These are phyloP conservation scores for Trichothecium sympodiale DNA, from an alignment of 2,329 filamentous ascomycete genomes.

Conservation along the genomic window DNA sequence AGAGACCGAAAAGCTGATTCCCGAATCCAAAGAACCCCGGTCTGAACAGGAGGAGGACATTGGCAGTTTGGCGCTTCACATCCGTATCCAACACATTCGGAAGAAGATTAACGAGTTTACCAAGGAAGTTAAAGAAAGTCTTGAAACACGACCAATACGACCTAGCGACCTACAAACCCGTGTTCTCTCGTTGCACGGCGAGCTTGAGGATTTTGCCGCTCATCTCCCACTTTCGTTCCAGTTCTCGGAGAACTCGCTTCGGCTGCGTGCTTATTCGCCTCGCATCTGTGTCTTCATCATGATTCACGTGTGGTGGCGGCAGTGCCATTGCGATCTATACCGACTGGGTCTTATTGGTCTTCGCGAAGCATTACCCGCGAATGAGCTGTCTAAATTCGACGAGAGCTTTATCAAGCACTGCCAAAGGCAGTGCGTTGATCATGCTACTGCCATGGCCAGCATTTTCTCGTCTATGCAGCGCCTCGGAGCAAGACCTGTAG, in stretches of 20 bases:
- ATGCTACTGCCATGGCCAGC: conserved; percentile 42
- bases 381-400: conserved; percentile 32
- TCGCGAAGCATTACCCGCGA: conserved; percentile 36
- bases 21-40: conserved; percentile 30
- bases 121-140: conserved; percentile 32
- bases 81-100: conserved; percentile 44
- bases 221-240: conserved; percentile 44
- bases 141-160: conserved; percentile 24
- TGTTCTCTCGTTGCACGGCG: conserved; percentile 34
- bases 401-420: conserved; percentile 37
- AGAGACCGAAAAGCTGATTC: conserved; percentile 38
- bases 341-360: conserved; percentile 40
- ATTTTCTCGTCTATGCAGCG: conserved; percentile 42
- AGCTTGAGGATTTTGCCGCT: conserved; percentile 40
- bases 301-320: conserved; percentile 50
- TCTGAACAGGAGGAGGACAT: conserved; percentile 34
- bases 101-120: conserved; percentile 43
- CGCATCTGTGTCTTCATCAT: conserved; percentile 47
- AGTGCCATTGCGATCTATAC: conserved; percentile 47
- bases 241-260: conserved; percentile 45
- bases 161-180: conserved; percentile 29
- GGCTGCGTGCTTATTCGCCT: conserved; percentile 44
- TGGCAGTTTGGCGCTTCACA: conserved; percentile 43
- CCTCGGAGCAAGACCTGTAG: conserved; percentile 39
- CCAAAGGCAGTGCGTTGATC: conserved; percentile 39